phyloP scores from a whole-genome alignment of 1,284 basidiomycete species.

The Chalciporus piperatoides region DNA sequence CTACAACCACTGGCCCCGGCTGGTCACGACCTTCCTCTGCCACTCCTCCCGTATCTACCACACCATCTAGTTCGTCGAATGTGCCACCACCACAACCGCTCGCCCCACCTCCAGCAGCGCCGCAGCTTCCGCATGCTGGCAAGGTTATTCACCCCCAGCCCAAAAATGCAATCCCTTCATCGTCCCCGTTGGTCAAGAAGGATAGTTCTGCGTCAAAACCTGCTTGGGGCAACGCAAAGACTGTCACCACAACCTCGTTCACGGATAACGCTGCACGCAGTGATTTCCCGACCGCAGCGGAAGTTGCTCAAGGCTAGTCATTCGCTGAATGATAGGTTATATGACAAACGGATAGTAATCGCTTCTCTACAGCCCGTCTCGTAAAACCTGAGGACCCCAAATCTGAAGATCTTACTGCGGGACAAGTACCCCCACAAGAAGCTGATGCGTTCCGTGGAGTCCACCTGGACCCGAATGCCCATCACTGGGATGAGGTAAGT shows the following conservation, averaged over 20 bases:
- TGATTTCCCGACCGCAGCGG: constrained; percentile 91
- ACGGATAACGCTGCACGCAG: constrained; percentile 42
- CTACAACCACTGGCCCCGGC: constrained; percentile 56
- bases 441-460: constrained; percentile 91
- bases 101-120: constrained; percentile 35
- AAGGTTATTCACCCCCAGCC: constrained; percentile 72
- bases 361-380: constrained; percentile 18
- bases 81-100: constrained; percentile 31
- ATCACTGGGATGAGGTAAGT: constrained; percentile 95
- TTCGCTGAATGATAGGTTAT: not conserved
- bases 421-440: constrained; percentile 64
- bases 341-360: constrained; percentile 10
- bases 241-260: constrained; percentile 32
- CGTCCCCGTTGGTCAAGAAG: constrained; percentile 39
- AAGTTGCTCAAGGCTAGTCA: constrained; percentile 74
- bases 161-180: constrained; percentile 37
- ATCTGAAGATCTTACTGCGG: constrained; percentile 27
- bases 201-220: constrained; percentile 45
- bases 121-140: constrained; percentile 52
- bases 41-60: constrained; percentile 47
- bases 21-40: constrained; percentile 78
- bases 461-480: constrained; percentile 86
- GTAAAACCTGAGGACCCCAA: constrained; percentile 33
- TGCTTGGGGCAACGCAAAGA: constrained; percentile 61
- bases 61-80: constrained; percentile 41